Conservation (phyloP, 495 filamentous ascomycete genomes). For the Neurospora terricola region DNA sequence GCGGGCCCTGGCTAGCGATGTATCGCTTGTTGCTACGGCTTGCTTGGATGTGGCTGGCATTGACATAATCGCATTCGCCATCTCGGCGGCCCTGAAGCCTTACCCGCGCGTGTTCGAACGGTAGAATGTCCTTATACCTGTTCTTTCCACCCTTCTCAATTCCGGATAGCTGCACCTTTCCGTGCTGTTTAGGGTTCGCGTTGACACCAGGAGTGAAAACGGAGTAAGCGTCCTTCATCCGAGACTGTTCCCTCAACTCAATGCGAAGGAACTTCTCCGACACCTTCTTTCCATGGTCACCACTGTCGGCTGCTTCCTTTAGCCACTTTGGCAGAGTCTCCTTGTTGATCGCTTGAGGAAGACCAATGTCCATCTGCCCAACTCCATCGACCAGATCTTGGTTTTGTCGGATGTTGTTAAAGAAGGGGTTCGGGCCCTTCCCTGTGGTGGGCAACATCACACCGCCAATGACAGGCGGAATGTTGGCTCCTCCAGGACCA, state of each 20-base stretch:
- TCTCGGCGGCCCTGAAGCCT: conserved; percentile 57
- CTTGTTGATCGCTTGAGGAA: conserved; percentile 49
- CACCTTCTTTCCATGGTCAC: conserved; percentile 67
- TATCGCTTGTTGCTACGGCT: conserved; percentile 75
- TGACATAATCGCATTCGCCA: conserved; percentile 90
- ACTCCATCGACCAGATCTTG: conserved; percentile 93
- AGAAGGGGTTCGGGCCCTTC: conserved; percentile 74
- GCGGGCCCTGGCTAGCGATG: conserved; percentile 89
- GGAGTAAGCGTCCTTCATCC: conserved; percentile 85
- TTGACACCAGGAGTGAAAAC: conserved; percentile 34
- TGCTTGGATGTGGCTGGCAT: conserved; percentile 78
- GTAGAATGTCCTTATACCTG: conserved; percentile 94
- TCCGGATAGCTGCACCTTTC: conserved; percentile 57
- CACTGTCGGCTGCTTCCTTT: conserved; percentile 48
- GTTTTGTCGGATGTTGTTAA: conserved; percentile 91
- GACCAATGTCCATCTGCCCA: conserved; percentile 71
- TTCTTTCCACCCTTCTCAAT: conserved; percentile 94
- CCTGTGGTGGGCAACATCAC: conserved; percentile 68
- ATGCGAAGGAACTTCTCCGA: conserved; percentile 76
- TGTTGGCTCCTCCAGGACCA: conserved; percentile 37
- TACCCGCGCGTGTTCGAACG: conserved; percentile 89
- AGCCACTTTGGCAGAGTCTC: conserved; percentile 68
- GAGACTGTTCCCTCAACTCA: conserved; percentile 73
- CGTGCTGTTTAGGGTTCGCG: neutral
- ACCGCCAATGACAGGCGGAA: conserved; percentile 74